phyloP scores from a whole-genome alignment of 495 filamentous ascomycete species.

The Trichoderma reesei region DNA sequence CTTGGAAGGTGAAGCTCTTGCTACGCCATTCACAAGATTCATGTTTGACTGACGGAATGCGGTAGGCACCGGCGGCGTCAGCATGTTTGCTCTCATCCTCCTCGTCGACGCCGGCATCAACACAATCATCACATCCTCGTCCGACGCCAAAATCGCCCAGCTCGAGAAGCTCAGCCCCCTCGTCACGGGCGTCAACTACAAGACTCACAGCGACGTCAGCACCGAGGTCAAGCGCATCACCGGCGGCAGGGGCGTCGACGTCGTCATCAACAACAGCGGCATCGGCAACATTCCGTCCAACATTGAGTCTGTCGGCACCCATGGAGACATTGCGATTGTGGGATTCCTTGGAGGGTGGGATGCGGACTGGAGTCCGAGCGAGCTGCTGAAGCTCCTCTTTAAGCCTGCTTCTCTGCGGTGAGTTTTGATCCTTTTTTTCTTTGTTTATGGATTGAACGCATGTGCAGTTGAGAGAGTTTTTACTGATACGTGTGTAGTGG shows the following conservation, averaged over 20 bases:
- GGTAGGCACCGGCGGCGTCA: conserved; percentile 18
- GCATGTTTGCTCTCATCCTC: conserved; percentile 17
- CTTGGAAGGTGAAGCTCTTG: conserved; percentile 16
- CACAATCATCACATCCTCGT: conserved; percentile 33
- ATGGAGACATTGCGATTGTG: not conserved
- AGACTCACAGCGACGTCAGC: conserved; percentile 13
- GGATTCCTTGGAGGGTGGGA: conserved; percentile 11
- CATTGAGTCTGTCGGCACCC: not conserved
- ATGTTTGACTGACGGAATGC: conserved; percentile 21
- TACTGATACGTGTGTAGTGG: conserved; percentile 16
- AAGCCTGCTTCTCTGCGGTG: conserved; percentile 7
- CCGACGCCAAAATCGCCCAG: conserved; percentile 22
- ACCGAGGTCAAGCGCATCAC: conserved; percentile 18
- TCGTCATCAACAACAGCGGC: conserved; percentile 17
- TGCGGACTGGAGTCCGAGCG: not conserved
- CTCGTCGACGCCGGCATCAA: conserved; percentile 18
- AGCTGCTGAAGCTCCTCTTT: not conserved
- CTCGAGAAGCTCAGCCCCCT: conserved; percentile 17
- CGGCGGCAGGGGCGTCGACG: conserved; percentile 22
- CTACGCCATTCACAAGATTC: conserved; percentile 12
- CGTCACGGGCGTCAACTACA: conserved; percentile 21
- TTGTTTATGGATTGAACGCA: not conserved
- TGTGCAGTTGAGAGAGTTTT: not conserved
- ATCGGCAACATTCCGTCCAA: conserved; percentile 12
- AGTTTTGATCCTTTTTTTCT: too few relatives aligned